These are phyloP conservation scores for Colletotrichum spinosum DNA, from an alignment of 2,329 filamentous ascomycete genomes.

Conservation along the genomic window DNA sequence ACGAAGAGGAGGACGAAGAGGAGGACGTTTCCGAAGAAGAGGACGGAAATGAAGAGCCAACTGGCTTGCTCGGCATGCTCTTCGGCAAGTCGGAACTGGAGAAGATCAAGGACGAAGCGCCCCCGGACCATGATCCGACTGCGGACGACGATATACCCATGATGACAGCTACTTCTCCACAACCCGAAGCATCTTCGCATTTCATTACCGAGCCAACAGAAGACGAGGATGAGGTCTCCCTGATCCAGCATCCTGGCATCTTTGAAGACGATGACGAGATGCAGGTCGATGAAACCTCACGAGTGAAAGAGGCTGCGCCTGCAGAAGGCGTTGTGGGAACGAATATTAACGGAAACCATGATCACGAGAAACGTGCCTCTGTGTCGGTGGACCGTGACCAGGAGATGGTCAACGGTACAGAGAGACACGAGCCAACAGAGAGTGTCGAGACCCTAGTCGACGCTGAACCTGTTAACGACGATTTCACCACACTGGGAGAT, in stretches of 20 bases:
- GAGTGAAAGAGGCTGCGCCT: neutral
- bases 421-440: neutral
- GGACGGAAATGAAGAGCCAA: constrained; percentile 54
- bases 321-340: neutral
- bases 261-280: constrained; percentile 17
- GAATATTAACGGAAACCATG: neutral
- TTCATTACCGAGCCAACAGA: constrained; percentile 40
- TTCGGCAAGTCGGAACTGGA: constrained; percentile 70
- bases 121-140: constrained; percentile 43
- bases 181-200: constrained; percentile 18
- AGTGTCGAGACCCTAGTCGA: neutral
- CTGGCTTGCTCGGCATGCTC: constrained; percentile 66
- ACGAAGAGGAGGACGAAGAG: constrained; percentile 53
- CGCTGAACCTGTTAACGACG: constrained; percentile 2
- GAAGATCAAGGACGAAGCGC: constrained; percentile 56
- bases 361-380: no score
- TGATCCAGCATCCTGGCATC: constrained; percentile 46
- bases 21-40: constrained; percentile 59
- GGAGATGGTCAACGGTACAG: neutral
- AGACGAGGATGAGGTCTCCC: constrained; percentile 48
- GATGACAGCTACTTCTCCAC: neutral
- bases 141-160: constrained; percentile 39
- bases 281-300: constrained; percentile 16
- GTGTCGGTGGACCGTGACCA: neutral
- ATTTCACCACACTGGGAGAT: constrained; percentile 42